Percentiles rank a stretch among this genome's conserved stretches.
Evolutionary conservation across 805 yeast species (phyloP).

Genomic region (Hanseniaspora jakobsenii): DNA sequence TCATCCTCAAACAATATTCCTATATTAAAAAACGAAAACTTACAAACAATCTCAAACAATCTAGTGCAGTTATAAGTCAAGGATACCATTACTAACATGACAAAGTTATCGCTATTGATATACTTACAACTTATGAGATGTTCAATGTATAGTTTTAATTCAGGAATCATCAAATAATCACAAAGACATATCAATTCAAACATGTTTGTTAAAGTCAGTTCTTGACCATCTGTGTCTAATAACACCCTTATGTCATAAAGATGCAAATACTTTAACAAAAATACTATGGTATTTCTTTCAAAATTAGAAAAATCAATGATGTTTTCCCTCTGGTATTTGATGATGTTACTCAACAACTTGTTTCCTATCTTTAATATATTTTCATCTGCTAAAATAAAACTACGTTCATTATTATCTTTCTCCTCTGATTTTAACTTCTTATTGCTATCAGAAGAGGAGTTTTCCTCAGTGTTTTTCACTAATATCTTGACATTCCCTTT

Average conservation of each 20-base stretch:
- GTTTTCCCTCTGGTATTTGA: too few species aligned
- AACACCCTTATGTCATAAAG: constrained; percentile 31
- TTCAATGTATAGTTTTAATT: constrained; percentile 52
- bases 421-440: too few species aligned
- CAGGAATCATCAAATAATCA: constrained; percentile 51
- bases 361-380: too few species aligned
- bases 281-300: constrained; percentile 32
- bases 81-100: constrained; percentile 44
- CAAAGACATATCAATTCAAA: constrained; percentile 29
- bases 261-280: constrained; percentile 44
- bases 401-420: constrained; percentile 23
- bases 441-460: too few species aligned
- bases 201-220: constrained; percentile 18
- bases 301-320: constrained; percentile 36
- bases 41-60: constrained; percentile 48
- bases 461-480: constrained; percentile 37
- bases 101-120: constrained; percentile 48
- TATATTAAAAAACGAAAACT: constrained; percentile 57
- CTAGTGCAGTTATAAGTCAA: constrained; percentile 40
- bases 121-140: constrained; percentile 40
- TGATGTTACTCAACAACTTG: too few species aligned
- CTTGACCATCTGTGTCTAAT: constrained; percentile 13
- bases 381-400: too few species aligned
- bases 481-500: constrained; percentile 35
- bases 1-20: constrained; percentile 47